Percentiles rank a stretch among this genome's conserved stretches.
Evolutionary conservation across 2,329 filamentous ascomycete species (phyloP).

Genomic region (Metarhizium guizhouense): DNA sequence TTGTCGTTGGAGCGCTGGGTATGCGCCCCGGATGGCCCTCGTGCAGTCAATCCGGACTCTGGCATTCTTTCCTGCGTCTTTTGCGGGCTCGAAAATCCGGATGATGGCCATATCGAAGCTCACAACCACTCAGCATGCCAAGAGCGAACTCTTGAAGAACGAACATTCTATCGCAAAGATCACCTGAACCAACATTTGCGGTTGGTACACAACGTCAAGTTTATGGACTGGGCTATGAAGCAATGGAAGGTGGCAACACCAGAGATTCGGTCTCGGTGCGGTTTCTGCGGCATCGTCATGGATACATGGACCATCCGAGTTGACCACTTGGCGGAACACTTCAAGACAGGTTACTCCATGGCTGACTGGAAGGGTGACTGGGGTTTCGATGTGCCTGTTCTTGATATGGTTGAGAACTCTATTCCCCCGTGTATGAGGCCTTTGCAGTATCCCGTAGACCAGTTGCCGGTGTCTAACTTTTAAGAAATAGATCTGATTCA

Average conservation of each 20-base stretch:
- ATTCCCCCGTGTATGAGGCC: constrained; percentile 53
- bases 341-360: constrained; percentile 58
- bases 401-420: constrained; percentile 57
- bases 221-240: constrained; percentile 54
- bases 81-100: constrained; percentile 46
- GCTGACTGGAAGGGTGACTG: constrained; percentile 62
- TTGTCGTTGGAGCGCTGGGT: constrained; percentile 58
- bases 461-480: constrained; percentile 31
- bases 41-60: constrained; percentile 48
- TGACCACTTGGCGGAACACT: constrained; percentile 59
- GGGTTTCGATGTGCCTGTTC: constrained; percentile 54
- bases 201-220: constrained; percentile 55
- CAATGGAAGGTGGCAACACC: constrained; percentile 51
- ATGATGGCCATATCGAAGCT: constrained; percentile 45
- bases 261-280: constrained; percentile 54
- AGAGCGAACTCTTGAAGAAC: constrained; percentile 52
- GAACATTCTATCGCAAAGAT: constrained; percentile 59
- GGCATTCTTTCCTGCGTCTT: constrained; percentile 50
- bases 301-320: constrained; percentile 52
- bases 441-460: constrained; percentile 26
- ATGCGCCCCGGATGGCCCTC: constrained; percentile 49
- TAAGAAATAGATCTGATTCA: constrained; percentile 51
- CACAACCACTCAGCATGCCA: constrained; percentile 58
- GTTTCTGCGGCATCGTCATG: constrained; percentile 55
- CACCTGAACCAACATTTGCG: constrained; percentile 58